Percentiles rank a stretch among this genome's conserved stretches.
Conservation (phyloP, 1,284 basidiomycete species). For the Melanopsichium pennsylvanicum region DNA sequence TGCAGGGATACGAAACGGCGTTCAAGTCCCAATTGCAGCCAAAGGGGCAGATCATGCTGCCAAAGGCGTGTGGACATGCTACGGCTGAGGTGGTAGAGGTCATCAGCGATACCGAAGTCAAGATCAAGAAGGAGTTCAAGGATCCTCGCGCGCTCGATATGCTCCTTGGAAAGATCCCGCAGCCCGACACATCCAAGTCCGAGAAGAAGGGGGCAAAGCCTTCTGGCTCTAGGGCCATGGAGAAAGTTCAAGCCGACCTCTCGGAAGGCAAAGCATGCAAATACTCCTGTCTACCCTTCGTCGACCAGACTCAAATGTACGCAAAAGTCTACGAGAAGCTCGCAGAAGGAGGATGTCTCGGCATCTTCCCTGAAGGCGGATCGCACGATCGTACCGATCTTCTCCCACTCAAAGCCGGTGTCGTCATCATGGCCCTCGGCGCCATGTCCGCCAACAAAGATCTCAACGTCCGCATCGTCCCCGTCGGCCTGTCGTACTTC, state of each 20-base stretch:
- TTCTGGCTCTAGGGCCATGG: constrained; percentile 6
- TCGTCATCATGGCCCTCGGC: constrained; percentile 66
- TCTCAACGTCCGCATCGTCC: constrained; percentile 64
- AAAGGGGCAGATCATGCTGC: constrained; percentile 86
- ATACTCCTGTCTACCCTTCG: constrained; percentile 66
- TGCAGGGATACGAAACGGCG: constrained; percentile 80
- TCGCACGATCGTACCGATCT: constrained; percentile 66
- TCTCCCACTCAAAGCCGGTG: constrained; percentile 64
- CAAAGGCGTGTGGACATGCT: constrained; percentile 80
- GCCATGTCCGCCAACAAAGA: constrained; percentile 64
- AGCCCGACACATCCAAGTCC: constrained; percentile 22
- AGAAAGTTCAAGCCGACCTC: constrained; percentile 25
- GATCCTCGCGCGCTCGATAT: constrained; percentile 62
- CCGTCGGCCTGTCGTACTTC: constrained; percentile 65
- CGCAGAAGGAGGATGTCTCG: constrained; percentile 80
- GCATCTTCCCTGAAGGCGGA: constrained; percentile 65
- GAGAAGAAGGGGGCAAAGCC: constrained; percentile 21
- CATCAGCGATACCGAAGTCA: constrained; percentile 81
- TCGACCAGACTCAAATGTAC: constrained; percentile 95
- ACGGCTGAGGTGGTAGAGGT: constrained; percentile 87
- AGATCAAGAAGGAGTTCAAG: constrained; percentile 84
- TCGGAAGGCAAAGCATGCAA: constrained; percentile 38
- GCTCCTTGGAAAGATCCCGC: constrained; percentile 50
- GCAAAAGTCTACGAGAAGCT: constrained; percentile 88
- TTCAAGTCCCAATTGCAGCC: constrained; percentile 81